Percentiles rank a stretch among this genome's conserved stretches.
Conservation (phyloP, 129 eudicot species). For the Tagetes erecta region DNA sequence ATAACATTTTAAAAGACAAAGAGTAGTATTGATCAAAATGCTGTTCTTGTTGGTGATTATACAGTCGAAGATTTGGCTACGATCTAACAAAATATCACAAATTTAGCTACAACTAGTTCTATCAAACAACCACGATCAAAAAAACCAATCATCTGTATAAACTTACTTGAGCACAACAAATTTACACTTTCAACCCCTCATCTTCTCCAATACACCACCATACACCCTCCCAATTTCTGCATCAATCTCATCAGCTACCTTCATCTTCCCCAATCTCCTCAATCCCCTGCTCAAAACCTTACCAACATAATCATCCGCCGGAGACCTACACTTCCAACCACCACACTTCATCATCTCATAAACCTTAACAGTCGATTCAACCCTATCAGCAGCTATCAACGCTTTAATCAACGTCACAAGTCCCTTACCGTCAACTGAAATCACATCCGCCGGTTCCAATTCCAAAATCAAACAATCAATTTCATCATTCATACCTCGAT, state of each 20-base stretch:
- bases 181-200: slow-evolving; percentile 30
- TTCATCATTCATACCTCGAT: slow-evolving; percentile 48
- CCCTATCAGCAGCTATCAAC: slow-evolving; percentile 55
- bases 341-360: slow-evolving; percentile 69
- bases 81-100: too few relatives aligned
- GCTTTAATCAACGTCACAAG: slow-evolving; percentile 62
- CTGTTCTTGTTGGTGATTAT: too few relatives aligned
- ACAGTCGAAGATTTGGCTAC: too few relatives aligned
- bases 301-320: slow-evolving; percentile 69
- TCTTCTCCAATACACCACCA: slow-evolving; percentile 42
- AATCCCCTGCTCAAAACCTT: slow-evolving; percentile 77
- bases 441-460: slow-evolving; percentile 38
- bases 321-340: slow-evolving; percentile 49
- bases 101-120: too few relatives aligned
- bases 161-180: not conserved
- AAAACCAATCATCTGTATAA: not conserved
- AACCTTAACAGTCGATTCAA: slow-evolving; percentile 59
- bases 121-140: too few relatives aligned
- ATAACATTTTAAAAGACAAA: too few relatives aligned
- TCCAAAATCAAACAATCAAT: slow-evolving; percentile 53
- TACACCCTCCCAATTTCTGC: slow-evolving; percentile 41
- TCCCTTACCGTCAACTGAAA: slow-evolving; percentile 52
- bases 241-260: slow-evolving; percentile 64
- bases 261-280: slow-evolving; percentile 64
- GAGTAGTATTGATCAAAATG: too few relatives aligned